Conservation (phyloP, 805 yeast genomes). For the Saturnispora bothae region DNA sequence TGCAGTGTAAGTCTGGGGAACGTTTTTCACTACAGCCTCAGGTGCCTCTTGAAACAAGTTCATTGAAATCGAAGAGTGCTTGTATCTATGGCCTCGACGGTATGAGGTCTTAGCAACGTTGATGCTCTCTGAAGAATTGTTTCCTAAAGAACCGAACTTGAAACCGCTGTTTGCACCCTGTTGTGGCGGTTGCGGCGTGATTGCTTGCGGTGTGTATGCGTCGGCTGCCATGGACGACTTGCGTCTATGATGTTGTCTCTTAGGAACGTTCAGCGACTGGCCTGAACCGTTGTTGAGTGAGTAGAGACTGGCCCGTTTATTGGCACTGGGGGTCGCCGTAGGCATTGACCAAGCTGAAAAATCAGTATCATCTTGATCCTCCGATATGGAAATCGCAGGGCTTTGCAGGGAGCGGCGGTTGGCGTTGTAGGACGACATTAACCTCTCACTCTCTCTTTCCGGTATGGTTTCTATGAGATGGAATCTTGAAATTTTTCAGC, state of each 20-base stretch:
- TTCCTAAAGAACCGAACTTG: conserved; percentile 46
- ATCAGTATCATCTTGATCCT: not conserved
- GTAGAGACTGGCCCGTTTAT: conserved; percentile 15
- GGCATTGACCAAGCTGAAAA: not conserved
- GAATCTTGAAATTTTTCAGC: no score
- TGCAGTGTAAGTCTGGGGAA: conserved; percentile 59
- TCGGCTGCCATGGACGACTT: conserved; percentile 14
- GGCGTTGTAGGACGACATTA: conserved; percentile 3
- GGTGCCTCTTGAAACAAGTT: conserved; percentile 92
- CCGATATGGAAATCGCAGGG: not conserved
- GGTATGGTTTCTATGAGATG: no score
- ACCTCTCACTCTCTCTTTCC: no score
- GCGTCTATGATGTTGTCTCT: conserved; percentile 11
- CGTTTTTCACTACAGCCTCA: conserved; percentile 47
- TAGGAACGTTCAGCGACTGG: conserved; percentile 11
- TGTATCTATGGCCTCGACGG: conserved; percentile 90
- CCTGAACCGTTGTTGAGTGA: conserved; percentile 13
- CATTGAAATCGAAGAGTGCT: conserved; percentile 94
- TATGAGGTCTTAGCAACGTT: conserved; percentile 38
- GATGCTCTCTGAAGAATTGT: not conserved
- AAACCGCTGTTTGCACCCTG: conserved; percentile 23
- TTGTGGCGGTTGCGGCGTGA: conserved; percentile 12
- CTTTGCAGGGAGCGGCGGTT: not conserved
- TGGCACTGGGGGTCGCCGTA: conserved; percentile 6
- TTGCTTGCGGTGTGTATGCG: conserved; percentile 15